Evolutionary conservation across 805 yeast genomes (phyloP).

Genomic region (Cyberlindnera sargentensis): DNA sequence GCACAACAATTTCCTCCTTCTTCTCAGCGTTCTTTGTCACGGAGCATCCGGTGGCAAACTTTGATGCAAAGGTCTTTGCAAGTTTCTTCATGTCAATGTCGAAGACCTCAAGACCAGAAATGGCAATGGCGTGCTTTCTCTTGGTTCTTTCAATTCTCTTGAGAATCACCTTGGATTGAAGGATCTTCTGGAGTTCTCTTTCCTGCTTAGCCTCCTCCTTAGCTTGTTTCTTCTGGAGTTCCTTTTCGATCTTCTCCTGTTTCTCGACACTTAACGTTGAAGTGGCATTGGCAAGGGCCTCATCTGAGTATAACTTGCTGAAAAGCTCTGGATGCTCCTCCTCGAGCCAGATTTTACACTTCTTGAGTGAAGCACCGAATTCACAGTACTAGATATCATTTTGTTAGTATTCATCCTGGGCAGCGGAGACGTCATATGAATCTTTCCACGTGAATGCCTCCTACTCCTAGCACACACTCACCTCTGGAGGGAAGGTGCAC

Average conservation of each 20-base stretch:
- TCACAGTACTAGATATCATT: slow-evolving; percentile 58
- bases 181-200: slow-evolving; percentile 70
- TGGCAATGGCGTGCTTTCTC: slow-evolving; percentile 80
- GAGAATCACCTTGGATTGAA: slow-evolving; percentile 73
- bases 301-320: slow-evolving; percentile 53
- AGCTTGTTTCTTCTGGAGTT: slow-evolving; percentile 75
- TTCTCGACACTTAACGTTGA: slow-evolving; percentile 64
- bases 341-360: slow-evolving; percentile 80
- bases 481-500: slow-evolving; percentile 78
- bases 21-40: slow-evolving; percentile 87
- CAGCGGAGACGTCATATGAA: neutral
- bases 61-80: slow-evolving; percentile 87
- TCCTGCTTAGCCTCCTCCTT: slow-evolving; percentile 83
- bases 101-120: slow-evolving; percentile 82
- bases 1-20: slow-evolving; percentile 85
- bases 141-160: slow-evolving; percentile 88
- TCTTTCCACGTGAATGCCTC: neutral
- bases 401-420: slow-evolving; percentile 1
- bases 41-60: slow-evolving; percentile 93
- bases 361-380: slow-evolving; percentile 72
- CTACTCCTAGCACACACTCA: slow-evolving; percentile 3
- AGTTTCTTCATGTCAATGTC: slow-evolving; percentile 85
- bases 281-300: slow-evolving; percentile 47
- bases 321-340: slow-evolving; percentile 51
- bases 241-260: slow-evolving; percentile 76